These are phyloP conservation scores for Linum trigynum DNA, from an alignment of 345 rosid species.

Conservation along the genomic window DNA sequence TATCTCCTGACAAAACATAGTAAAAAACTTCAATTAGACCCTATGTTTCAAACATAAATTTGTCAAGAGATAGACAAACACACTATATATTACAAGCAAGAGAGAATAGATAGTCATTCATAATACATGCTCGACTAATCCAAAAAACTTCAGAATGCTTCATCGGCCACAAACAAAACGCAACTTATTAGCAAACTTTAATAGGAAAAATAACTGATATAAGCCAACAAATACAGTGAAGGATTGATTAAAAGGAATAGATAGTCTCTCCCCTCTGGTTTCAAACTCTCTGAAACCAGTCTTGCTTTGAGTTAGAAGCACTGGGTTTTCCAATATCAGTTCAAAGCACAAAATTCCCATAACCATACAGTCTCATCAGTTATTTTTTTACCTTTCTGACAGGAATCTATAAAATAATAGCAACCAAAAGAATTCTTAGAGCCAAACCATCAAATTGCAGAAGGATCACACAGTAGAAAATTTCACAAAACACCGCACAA, in stretches of 20 bases:
- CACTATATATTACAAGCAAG: constrained; percentile 7
- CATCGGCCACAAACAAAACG: constrained; percentile 27
- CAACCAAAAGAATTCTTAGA: background rate
- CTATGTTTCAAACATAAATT: no score
- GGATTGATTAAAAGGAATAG: background rate
- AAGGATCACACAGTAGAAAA: no score
- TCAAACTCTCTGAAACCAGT: constrained; percentile 43
- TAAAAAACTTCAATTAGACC: no score
- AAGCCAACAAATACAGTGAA: constrained; percentile 4
- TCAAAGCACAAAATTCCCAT: no score
- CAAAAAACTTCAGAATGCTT: constrained; percentile 86
- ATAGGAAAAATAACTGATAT: constrained; percentile 1
- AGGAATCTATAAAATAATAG: constrained; percentile 44
- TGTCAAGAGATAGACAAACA: no score
- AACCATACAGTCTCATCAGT: no score
- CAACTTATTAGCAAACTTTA: constrained; percentile 15
- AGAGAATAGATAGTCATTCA: no score
- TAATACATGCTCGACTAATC: constrained; percentile 66
- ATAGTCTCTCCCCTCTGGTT: constrained; percentile 45
- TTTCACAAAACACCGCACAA: no score
- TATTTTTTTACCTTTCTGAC: constrained; percentile 62
- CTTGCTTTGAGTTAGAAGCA: constrained; percentile 31
- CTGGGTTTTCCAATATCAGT: no score
- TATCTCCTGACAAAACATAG: no score
- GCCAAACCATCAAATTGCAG: no score